These are phyloP conservation scores for Hypoxylon crocopeplum DNA, from an alignment of 495 filamentous ascomycete species.

Conservation along the genomic window DNA sequence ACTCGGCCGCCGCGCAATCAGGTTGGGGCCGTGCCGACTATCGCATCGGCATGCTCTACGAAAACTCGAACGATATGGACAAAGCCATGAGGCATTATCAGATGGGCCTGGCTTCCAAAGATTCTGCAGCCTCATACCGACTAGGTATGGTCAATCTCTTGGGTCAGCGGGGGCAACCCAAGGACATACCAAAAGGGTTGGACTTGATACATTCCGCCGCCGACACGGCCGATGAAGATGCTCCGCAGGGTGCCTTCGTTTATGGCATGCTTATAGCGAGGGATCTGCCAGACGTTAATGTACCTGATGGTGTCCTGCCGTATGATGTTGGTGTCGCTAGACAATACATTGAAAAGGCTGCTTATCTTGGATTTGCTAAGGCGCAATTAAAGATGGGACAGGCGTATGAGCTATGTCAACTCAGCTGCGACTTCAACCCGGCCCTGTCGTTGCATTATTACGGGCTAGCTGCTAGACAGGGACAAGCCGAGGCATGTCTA, in stretches of 20 bases:
- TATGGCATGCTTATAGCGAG: conserved; percentile 94
- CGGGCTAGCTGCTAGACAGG: conserved; percentile 86
- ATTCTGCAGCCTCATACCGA: conserved; percentile 94
- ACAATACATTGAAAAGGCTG: conserved; percentile 93
- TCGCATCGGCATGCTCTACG: conserved; percentile 97
- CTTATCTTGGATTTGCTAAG: conserved; percentile 95
- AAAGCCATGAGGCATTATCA: conserved; percentile 93
- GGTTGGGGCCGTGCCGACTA: conserved; percentile 97
- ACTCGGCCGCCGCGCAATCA: conserved; percentile 82
- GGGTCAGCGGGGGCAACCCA: conserved; percentile 86
- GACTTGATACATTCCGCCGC: conserved; percentile 83
- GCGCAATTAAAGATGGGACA: conserved; percentile 97
- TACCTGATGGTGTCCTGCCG: conserved; percentile 74
- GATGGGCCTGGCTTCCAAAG: conserved; percentile 73
- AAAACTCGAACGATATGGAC: conserved; percentile 85
- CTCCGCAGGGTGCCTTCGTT: conserved; percentile 95
- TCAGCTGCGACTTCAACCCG: conserved; percentile 95
- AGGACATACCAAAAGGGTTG: conserved; percentile 79
- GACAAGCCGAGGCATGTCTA: conserved; percentile 90
- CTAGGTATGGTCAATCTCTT: conserved; percentile 97
- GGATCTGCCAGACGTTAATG: conserved; percentile 84
- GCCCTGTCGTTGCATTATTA: conserved; percentile 94
- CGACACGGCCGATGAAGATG: conserved; percentile 92
- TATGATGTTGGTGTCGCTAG: conserved; percentile 77
- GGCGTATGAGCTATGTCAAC: conserved; percentile 90